phyloP scores from a whole-genome alignment of 805 yeast genomes.

The Zygosaccharomyces bisporus region DNA sequence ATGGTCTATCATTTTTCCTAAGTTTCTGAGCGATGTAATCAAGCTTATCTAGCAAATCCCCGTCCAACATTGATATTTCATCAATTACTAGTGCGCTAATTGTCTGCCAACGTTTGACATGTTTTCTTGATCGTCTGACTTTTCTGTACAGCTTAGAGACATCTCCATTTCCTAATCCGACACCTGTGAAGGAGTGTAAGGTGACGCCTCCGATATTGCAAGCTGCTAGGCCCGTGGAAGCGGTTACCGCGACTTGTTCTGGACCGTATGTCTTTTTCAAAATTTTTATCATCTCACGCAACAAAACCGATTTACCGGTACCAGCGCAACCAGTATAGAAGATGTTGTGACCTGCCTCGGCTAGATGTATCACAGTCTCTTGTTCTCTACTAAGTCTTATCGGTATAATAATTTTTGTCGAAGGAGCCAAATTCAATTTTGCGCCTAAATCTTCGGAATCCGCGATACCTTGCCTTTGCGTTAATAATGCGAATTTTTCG shows the following conservation, averaged over 20 bases:
- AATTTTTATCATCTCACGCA: slow-evolving; percentile 57
- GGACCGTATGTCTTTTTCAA: slow-evolving; percentile 44
- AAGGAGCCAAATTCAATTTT: slow-evolving; percentile 19
- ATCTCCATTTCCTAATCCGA: slow-evolving; percentile 64
- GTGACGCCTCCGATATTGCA: slow-evolving; percentile 79
- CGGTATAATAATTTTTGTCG: slow-evolving; percentile 30
- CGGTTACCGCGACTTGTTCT: slow-evolving; percentile 67
- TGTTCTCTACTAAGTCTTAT: slow-evolving; percentile 55
- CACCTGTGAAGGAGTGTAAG: slow-evolving; percentile 70
- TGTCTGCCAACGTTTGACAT: slow-evolving; percentile 50
- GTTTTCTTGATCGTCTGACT: slow-evolving; percentile 50
- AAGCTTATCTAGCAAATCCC: slow-evolving; percentile 58
- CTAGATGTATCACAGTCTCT: slow-evolving; percentile 59
- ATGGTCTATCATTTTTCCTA: slow-evolving; percentile 48
- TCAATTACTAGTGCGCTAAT: slow-evolving; percentile 64
- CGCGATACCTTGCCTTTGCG: slow-evolving; percentile 29
- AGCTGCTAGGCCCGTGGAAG: slow-evolving; percentile 83
- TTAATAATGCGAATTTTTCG: slow-evolving; percentile 31
- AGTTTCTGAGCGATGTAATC: slow-evolving; percentile 55
- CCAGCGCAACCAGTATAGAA: slow-evolving; percentile 99
- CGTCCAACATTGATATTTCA: slow-evolving; percentile 80
- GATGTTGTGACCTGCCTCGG: slow-evolving; percentile 58
- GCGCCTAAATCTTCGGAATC: slow-evolving; percentile 14
- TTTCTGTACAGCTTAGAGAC: slow-evolving; percentile 46
- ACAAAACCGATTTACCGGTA: slow-evolving; percentile 91